Percentiles rank a stretch among this genome's conserved stretches.
Conservation (phyloP, 1,284 basidiomycete genomes). For the Lignosus rhinocerotis region DNA sequence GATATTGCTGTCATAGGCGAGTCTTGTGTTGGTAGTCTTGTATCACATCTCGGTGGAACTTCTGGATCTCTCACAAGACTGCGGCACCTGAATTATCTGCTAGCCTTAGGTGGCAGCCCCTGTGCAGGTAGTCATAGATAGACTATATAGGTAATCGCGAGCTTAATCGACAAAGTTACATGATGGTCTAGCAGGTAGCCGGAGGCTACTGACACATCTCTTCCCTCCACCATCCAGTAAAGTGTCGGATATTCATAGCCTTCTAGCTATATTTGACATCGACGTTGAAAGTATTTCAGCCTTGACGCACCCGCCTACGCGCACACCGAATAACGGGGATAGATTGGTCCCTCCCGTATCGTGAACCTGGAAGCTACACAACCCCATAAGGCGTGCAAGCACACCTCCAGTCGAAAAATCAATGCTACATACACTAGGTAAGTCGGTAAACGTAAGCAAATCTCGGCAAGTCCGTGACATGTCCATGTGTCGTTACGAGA, state of each 20-base stretch:
- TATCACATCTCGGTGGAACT: background rate
- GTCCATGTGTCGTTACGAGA: conserved; percentile 16
- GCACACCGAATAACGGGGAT: background rate
- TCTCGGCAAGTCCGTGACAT: conserved; percentile 19
- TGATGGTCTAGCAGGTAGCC: too few species aligned
- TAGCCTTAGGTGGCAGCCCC: too few species aligned
- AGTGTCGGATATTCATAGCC: too few species aligned
- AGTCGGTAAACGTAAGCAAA: background rate
- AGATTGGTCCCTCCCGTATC: background rate
- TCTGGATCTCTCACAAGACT: too few species aligned
- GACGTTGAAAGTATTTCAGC: too few species aligned
- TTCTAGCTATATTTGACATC: too few species aligned
- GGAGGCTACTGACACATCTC: too few species aligned
- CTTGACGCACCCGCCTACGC: background rate
- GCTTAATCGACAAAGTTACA: too few species aligned
- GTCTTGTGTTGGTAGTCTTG: conserved; percentile 11
- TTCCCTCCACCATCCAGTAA: too few species aligned
- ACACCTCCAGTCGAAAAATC: background rate
- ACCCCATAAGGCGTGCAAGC: background rate
- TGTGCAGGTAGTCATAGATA: too few species aligned
- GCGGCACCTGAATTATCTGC: too few species aligned
- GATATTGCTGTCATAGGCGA: conserved; percentile 12
- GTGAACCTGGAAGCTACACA: background rate
- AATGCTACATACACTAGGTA: conserved; percentile 1
- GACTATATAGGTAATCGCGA: too few species aligned